These are phyloP conservation scores for Chaetothyriales sp. DNA, from an alignment of 2,329 filamentous ascomycete genomes.

Conservation along the genomic window DNA sequence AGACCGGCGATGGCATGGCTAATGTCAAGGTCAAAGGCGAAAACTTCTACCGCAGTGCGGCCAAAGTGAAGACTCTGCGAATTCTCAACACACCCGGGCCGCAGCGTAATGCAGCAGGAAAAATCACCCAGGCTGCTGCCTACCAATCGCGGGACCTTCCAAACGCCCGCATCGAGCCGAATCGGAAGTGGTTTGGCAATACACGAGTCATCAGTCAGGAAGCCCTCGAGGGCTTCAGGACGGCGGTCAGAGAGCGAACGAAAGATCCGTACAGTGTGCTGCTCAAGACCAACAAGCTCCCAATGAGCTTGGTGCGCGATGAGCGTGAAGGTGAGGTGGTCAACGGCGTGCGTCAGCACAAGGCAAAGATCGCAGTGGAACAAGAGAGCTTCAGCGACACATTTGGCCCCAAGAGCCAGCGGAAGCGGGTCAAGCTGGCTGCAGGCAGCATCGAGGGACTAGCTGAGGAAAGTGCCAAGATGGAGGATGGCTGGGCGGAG, in stretches of 20 bases:
- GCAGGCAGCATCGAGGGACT: conserved; percentile 71
- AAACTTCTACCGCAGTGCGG: conserved; percentile 88
- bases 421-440: conserved; percentile 80
- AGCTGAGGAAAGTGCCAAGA: conserved; percentile 62
- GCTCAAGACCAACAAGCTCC: conserved; percentile 93
- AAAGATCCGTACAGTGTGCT: conserved; percentile 85
- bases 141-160: conserved; percentile 75
- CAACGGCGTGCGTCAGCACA: conserved; percentile 80
- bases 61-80: conserved; percentile 77
- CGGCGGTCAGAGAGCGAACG: conserved; percentile 79
- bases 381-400: conserved; percentile 71
- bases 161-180: conserved; percentile 77
- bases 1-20: conserved; percentile 68
- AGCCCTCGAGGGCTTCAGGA: conserved; percentile 69
- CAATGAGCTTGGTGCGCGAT: conserved; percentile 85
- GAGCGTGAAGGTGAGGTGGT: conserved; percentile 40
- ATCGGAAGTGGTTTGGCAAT: conserved; percentile 96
- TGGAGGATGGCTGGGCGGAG: conserved; percentile 68
- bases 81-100: conserved; percentile 81
- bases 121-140: conserved; percentile 68
- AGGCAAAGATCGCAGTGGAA: conserved; percentile 86
- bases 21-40: conserved; percentile 93
- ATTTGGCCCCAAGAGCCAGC: conserved; percentile 83
- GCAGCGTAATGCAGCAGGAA: conserved; percentile 64
- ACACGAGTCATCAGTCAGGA: conserved; percentile 83